A percentile compares a stretch with the other conserved stretches of the same genome.
These are phyloP conservation scores for Lipomyces kockii DNA, from an alignment of 805 yeast genomes.

Conservation along the genomic window DNA sequence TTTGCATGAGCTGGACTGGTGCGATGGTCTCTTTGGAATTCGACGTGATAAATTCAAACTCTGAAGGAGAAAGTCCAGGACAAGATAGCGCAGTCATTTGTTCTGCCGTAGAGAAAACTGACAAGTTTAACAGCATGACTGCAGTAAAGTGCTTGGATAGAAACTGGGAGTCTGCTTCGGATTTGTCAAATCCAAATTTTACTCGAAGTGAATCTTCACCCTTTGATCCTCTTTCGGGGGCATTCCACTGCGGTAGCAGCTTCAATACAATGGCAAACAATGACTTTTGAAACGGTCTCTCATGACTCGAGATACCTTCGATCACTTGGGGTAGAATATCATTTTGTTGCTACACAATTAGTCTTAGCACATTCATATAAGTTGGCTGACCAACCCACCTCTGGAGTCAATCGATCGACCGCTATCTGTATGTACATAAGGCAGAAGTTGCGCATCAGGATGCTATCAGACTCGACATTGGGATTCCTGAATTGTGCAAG, in stretches of 20 bases:
- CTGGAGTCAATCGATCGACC: conserved; percentile 55
- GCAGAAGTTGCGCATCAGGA: conserved; percentile 28
- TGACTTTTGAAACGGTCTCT: conserved; percentile 55
- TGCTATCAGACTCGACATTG: conserved; percentile 41
- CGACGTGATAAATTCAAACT: conserved; percentile 65
- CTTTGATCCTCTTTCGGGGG: conserved; percentile 54
- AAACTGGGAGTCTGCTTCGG: conserved; percentile 51
- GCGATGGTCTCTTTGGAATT: conserved; percentile 69
- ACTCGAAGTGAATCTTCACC: conserved; percentile 49
- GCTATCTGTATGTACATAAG: conserved; percentile 72
- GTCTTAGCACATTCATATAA: background rate
- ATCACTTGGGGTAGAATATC: conserved; percentile 56
- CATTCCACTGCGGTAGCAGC: conserved; percentile 54
- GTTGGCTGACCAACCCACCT: conserved; percentile 33
- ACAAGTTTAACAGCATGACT: conserved; percentile 62
- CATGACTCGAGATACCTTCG: conserved; percentile 51
- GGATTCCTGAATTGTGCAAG: conserved; percentile 67
- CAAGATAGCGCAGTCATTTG: conserved; percentile 42
- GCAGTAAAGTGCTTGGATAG: conserved; percentile 56
- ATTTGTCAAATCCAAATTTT: conserved; percentile 48
- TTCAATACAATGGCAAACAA: conserved; percentile 65
- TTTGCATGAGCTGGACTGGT: conserved; percentile 51
- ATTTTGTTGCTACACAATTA: conserved; percentile 37
- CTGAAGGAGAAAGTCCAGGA: conserved; percentile 67
- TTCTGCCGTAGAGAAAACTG: conserved; percentile 31